phyloP scores from a whole-genome alignment of 1,139 yeast genomes.

The Yamadazyma spencermartinsiae region DNA sequence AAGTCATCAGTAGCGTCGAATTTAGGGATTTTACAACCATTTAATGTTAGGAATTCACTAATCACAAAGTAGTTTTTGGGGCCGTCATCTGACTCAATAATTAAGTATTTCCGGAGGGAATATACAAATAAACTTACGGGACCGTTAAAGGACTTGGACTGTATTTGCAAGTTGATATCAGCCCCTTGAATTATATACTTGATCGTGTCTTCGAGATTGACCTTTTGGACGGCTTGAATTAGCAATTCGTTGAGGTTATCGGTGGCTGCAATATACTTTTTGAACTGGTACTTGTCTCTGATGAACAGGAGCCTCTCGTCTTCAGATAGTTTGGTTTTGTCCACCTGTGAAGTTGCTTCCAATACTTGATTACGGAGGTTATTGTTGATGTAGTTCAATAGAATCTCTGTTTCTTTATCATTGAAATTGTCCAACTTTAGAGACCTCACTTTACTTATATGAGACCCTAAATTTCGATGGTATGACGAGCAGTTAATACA shows the following conservation, averaged over 20 bases:
- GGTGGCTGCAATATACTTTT: constrained; percentile 31
- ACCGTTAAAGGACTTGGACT: constrained; percentile 25
- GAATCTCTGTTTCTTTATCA: constrained; percentile 37
- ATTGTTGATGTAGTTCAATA: constrained; percentile 46
- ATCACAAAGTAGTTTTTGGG: constrained; percentile 52
- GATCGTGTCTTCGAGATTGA: constrained; percentile 48
- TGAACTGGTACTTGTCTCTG: constrained; percentile 48
- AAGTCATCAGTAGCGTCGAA: constrained; percentile 31
- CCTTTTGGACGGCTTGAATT: constrained; percentile 50
- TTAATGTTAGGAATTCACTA: constrained; percentile 70
- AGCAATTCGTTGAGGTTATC: constrained; percentile 28
- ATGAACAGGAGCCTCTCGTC: constrained; percentile 46
- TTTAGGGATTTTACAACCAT: constrained; percentile 53
- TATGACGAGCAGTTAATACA: constrained; percentile 80
- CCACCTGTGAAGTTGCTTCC: constrained; percentile 27
- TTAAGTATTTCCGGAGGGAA: constrained; percentile 53
- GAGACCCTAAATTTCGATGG: constrained; percentile 55
- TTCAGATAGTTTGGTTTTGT: constrained; percentile 32
- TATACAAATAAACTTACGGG: constrained; percentile 57
- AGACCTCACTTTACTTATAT: constrained; percentile 50
- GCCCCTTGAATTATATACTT: constrained; percentile 52
- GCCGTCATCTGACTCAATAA: constrained; percentile 21
- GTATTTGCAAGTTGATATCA: constrained; percentile 41
- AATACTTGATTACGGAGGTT: constrained; percentile 35
- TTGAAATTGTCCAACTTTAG: constrained; percentile 49